Base-by-base conservation (phyloP, 805 yeast species). In the Tetrapisispora nanseiensis region DNA sequence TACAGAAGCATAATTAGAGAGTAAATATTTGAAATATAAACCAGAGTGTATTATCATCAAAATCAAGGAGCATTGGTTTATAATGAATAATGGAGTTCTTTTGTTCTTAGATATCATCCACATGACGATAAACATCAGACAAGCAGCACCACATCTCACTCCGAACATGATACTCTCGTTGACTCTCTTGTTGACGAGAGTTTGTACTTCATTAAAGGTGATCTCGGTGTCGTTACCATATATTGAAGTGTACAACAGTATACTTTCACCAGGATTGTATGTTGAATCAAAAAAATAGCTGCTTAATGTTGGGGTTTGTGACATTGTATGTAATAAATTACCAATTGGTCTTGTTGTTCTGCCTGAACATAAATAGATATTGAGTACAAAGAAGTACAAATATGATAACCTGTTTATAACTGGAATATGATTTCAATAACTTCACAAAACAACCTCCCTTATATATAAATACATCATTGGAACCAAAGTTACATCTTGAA, bases 1-100 rank as follows among this genome's bases (percentile, higher is more conserved):
- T 1, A 77, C 41, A 0, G 78, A 63, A 23, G 71, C 66, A 48
- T 72, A 74, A 1, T 77, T 69, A 10, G 82, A 75, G 27, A 71
- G 53, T 16, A 79, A 56, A 49, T 79, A 77, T 11, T 63, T 69
- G 23, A 82, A 52, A 61, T 72, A 78, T 6, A 87, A 61, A 2
- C 74, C 71, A 1, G 87, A 74, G 41, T 83, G 81, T 13, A 86
- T 43, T 4, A 80, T 59, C 41, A 80, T 62, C 4, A 78, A 56
- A 2, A 75, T 39, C 40, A 90, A 65, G 27, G 83, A 75, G 2
- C 69, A 39, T 56, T 78, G 79, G 60, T 89, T 87, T 35, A 86
- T 62, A n/a, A 79, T 58, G 58, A 86, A 90, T 23, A 86, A 74
- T 7, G 87, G 84, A 0, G 89, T 76, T 19, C 61, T 70, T 51